Percentiles rank a stretch among this genome's conserved stretches.
Conservation (phyloP, 2,329 filamentous ascomycete species). For the Hypoxylon sp. region DNA sequence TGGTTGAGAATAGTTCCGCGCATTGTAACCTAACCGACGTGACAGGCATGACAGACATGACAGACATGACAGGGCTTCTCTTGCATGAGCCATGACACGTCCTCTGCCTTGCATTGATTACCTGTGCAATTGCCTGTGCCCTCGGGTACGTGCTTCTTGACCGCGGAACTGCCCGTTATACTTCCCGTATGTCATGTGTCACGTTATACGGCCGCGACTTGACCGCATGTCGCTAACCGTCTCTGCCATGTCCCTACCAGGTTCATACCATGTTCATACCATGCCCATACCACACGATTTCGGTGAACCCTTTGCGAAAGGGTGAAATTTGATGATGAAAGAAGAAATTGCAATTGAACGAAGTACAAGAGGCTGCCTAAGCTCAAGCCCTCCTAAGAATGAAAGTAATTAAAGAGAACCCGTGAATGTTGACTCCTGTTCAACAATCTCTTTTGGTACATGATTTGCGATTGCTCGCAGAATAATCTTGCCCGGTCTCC, state of each 20-base stretch:
- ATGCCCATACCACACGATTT: constrained; percentile 39
- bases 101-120: constrained; percentile 38
- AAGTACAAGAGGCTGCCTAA: constrained; percentile 36
- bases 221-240: constrained; percentile 43
- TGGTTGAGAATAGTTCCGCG: constrained; percentile 28
- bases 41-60: too few relatives aligned
- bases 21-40: constrained; percentile 32
- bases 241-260: constrained; percentile 36
- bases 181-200: constrained; percentile 44
- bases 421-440: constrained; percentile 16
- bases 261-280: too few relatives aligned
- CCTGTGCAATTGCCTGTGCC: constrained; percentile 38
- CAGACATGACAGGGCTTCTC: constrained; percentile 26
- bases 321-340: neutral
- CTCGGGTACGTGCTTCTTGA: constrained; percentile 44
- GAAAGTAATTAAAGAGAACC: constrained; percentile 29
- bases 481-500: constrained; percentile 44
- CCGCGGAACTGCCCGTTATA: constrained; percentile 44
- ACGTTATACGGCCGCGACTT: constrained; percentile 43
- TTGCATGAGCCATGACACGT: constrained; percentile 26
- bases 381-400: constrained; percentile 28
- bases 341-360: constrained; percentile 37
- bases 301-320: constrained; percentile 27
- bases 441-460: constrained; percentile 22
- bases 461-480: constrained; percentile 49